Base-by-base conservation (phyloP, 1,284 basidiomycete species). In the Sanghuangporus baumii region DNA sequence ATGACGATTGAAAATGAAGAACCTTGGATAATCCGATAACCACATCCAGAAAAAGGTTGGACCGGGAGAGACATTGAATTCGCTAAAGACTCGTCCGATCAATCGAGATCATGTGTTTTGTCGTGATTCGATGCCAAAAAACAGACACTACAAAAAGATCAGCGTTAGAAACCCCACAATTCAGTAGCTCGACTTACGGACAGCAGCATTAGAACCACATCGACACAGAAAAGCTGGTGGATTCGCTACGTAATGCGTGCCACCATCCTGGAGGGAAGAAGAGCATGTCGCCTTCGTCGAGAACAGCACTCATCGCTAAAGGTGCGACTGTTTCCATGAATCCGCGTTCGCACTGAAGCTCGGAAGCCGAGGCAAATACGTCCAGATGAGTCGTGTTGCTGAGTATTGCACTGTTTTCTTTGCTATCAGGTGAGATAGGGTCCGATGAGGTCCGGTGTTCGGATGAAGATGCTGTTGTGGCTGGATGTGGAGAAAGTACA, bases 211-310 rank as follows among this genome's bases (percentile, higher is more conserved):
- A 91, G 72, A 90, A 92, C 89, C 89, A 92, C 81, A 91, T 87
- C 20, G 89, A 91, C 37, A 92, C 79, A 36, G 89, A 91, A 70
- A 89, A 86, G 73, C 89, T 91, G 36, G 77, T 81, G 11, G 81
- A 83, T 74, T 93, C 89, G 70, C 87, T 88, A 56, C 86, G 81
- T 91, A 95, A 93, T 5, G 89, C 90, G 74, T 96, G 93, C 93
- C 93, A 96, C 93, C 93, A 97, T 23, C 91, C 87, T 1, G 91
- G 88, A 26, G 94, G 94, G 69, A 97, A 87, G 70, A 92, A 89
- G 50, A 98, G 75, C 64, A 95, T 68, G 74, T 97, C 95, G 0
- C 95, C 95, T 0, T 92, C 86, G 54, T 81, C 76, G 1, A 98
- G 78, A 1, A 86, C 85, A 18, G 82, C 82, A 64, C 81, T 80